Evolutionary conservation across 78 protist species (phyloP).

Genomic region (Andalucia godoyi): DNA sequence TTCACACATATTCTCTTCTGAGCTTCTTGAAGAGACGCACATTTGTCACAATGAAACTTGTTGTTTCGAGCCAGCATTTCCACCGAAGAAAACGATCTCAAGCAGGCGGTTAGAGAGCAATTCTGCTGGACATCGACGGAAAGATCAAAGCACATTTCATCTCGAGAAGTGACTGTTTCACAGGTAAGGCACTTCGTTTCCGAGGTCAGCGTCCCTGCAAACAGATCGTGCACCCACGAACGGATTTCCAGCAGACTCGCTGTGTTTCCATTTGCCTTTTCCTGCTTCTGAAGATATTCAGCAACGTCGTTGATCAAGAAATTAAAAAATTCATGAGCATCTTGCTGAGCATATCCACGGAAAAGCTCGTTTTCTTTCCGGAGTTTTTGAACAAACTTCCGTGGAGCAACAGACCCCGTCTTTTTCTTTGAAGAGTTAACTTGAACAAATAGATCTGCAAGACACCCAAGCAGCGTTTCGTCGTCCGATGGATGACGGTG

Average conservation of each 20-base stretch:
- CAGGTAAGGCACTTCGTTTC: constrained; percentile 78
- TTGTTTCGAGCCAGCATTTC: constrained; percentile 54
- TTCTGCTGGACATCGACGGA: constrained; percentile 66
- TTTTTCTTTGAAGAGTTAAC: constrained; percentile 31
- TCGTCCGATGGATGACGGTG: background rate
- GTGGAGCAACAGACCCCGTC: constrained; percentile 31
- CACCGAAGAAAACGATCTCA: constrained; percentile 35
- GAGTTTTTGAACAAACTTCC: constrained; percentile 32
- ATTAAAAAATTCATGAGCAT: constrained; percentile 84
- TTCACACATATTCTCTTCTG: constrained; percentile 65
- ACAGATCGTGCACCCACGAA: constrained; percentile 73
- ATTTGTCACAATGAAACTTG: constrained; percentile 78
- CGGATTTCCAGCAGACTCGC: background rate
- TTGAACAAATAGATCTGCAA: constrained; percentile 37
- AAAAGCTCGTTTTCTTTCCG: constrained; percentile 54
- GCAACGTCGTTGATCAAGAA: constrained; percentile 57
- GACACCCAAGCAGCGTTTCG: background rate
- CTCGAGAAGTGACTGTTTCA: constrained; percentile 51
- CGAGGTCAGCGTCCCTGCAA: constrained; percentile 69
- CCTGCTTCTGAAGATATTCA: constrained; percentile 37
- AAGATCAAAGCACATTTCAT: constrained; percentile 75
- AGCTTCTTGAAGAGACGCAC: constrained; percentile 75
- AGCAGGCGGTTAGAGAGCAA: constrained; percentile 46
- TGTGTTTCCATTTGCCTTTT: background rate
- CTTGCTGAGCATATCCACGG: constrained; percentile 64